phyloP scores from a whole-genome alignment of 225 moss, liverwort and hornwort genomes.

The Pseudoscleropodium purum region DNA sequence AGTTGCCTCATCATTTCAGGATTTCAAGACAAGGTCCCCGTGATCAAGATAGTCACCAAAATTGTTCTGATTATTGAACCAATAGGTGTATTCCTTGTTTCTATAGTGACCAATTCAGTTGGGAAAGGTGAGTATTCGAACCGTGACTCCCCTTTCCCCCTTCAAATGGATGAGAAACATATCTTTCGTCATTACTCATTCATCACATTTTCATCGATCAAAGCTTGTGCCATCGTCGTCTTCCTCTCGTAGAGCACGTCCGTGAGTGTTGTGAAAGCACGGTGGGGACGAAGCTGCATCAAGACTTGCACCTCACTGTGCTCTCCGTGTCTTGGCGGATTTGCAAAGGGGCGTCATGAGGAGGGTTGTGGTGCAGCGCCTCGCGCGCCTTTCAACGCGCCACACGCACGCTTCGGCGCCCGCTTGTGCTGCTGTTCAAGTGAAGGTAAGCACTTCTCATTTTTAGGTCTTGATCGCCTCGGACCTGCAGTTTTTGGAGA shows the following conservation, averaged over 20 bases:
- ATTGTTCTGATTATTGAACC: no score
- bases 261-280: neutral
- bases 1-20: no score
- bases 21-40: no score
- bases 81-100: no score
- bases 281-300: neutral
- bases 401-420: slow-evolving; percentile 25
- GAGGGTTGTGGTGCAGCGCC: slow-evolving; percentile 28
- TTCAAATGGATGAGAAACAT: neutral
- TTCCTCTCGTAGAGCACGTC: neutral
- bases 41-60: no score
- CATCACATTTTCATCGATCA: neutral
- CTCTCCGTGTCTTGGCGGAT: neutral
- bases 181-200: neutral
- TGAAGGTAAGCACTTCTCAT: slow-evolving; percentile 1
- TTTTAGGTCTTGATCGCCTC: neutral
- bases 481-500: neutral
- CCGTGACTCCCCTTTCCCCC: no score
- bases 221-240: neutral
- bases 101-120: no score
- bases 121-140: no score
- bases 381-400: slow-evolving; percentile 28
- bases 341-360: slow-evolving; percentile 7
- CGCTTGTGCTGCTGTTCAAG: slow-evolving; percentile 10
- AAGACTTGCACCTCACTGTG: neutral